Conservation (phyloP, 345 rosid species). For the Salix dunnii region DNA sequence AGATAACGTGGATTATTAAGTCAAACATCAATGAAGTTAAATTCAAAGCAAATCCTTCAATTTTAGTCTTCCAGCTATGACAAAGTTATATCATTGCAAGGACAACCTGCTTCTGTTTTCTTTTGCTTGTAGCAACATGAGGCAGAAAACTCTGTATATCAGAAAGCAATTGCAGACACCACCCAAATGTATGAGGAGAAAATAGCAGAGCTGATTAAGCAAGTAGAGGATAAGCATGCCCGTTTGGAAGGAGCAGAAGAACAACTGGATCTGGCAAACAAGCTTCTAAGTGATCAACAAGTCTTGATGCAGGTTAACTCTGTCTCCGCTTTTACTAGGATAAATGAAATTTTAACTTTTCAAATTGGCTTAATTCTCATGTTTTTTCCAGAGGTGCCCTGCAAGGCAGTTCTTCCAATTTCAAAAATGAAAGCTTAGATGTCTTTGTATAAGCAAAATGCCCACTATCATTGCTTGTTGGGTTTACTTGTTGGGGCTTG, state of each 20-base stretch:
- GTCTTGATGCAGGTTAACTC: conserved; percentile 54
- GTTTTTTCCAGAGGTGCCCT: neutral
- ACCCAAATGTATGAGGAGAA: conserved; percentile 63
- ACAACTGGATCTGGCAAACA: conserved; percentile 44
- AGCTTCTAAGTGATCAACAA: conserved; percentile 47
- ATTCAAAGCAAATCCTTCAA: too few relatives aligned
- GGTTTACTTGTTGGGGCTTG: neutral
- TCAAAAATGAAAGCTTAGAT: neutral
- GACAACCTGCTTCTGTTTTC: conserved; percentile 9
- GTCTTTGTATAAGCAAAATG: neutral
- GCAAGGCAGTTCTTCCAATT: neutral
- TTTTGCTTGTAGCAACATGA: conserved; percentile 51
- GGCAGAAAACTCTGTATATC: conserved; percentile 48
- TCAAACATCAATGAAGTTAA: too few relatives aligned
- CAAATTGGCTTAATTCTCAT: neutral
- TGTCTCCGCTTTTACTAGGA: neutral
- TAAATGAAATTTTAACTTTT: neutral
- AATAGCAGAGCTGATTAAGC: conserved; percentile 53
- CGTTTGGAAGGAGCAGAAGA: conserved; percentile 45
- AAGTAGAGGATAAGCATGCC: conserved; percentile 51
- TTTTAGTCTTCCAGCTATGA: neutral
- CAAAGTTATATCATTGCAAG: neutral
- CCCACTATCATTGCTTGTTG: neutral
- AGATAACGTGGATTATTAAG: too few relatives aligned
- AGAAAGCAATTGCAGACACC: conserved; percentile 67